Evolutionary conservation across 441 rosid genomes (phyloP), one percentile per base, ranked within the genome.

Genomic region (Adansonia madagascariensis): DNA sequence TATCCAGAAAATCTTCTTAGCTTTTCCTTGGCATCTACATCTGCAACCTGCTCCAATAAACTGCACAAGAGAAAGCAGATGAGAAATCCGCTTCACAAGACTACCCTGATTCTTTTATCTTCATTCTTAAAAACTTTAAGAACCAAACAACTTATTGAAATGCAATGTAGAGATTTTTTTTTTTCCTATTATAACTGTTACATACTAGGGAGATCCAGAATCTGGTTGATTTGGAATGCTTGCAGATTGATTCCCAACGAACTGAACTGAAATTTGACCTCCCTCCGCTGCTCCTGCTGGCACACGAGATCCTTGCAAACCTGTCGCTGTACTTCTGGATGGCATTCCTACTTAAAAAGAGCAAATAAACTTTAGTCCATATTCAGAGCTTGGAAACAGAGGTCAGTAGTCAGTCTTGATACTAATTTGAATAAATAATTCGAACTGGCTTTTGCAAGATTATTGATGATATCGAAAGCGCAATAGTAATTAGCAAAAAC

Each of bases 251-350:
- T 81, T 87, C 17, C 85, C 86, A 41, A 82, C 73, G 80, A 84
- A 87, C 39, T 90, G 90, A 72, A 86, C 89, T 9, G 98, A 80
- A 79, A 85, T 86, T 75, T 88, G 82, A 79, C 80, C 83, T 41
- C 77, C 84, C 49, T 80, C 82, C 0, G 76, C 70, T n/a, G 81
- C 77, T 79, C 84, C 83, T 55, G 80, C 80, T 49, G 91, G 81
- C 74, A 83, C 46, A 2, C 87, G 88, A 55, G 95, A 83, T 46
- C 84, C 85, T 62, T 82, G 81, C 31, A 82, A 80, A 79, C 75
- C 83, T 79, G 35, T 77, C 7, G 79, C 17, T 24, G 83, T 50
- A 73, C 70, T 70, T 68, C 83, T 83, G 14, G 97, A 89, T 46
- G 91, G 84, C 82, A 91, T 83, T 74, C 92, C 99, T 93, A 90